Conservation (phyloP, 2,329 filamentous ascomycete genomes). For the Arachnomyces sp. region DNA sequence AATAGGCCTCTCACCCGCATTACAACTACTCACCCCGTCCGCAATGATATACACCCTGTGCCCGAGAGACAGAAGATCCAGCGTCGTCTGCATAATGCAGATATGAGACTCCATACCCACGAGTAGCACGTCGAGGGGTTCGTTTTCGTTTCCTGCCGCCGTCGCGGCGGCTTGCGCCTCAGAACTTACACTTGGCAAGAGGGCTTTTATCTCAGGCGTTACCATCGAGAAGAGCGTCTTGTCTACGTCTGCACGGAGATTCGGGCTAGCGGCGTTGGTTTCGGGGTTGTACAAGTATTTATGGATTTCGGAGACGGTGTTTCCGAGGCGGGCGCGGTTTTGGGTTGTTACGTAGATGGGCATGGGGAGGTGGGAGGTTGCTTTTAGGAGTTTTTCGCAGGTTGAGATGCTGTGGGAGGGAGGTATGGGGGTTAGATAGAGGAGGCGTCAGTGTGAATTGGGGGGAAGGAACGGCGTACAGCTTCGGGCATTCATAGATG, state of each 20-base stretch:
- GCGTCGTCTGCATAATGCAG: constrained; percentile 83
- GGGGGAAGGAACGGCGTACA: constrained; percentile 48
- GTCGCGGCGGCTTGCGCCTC: constrained; percentile 25
- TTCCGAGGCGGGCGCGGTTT: constrained; percentile 66
- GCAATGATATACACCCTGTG: constrained; percentile 80
- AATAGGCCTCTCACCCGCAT: constrained; percentile 68
- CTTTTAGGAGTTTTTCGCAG: constrained; percentile 59
- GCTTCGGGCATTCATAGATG: constrained; percentile 76
- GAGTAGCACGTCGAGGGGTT: constrained; percentile 57
- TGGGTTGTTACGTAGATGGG: constrained; percentile 85
- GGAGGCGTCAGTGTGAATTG: constrained; percentile 2
- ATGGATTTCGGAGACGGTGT: constrained; percentile 67
- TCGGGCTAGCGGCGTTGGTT: constrained; percentile 35
- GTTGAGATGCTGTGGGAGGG: constrained; percentile 49
- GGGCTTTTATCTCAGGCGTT: constrained; percentile 54
- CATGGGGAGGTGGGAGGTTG: constrained; percentile 46
- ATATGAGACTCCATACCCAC: constrained; percentile 92
- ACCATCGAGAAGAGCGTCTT: constrained; percentile 90
- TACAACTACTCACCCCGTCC: constrained; percentile 83
- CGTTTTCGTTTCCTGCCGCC: too few species aligned
- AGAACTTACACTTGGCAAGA: constrained; percentile 20
- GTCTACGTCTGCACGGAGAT: constrained; percentile 56
- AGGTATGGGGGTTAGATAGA: neutral
- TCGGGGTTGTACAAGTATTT: constrained; percentile 37
- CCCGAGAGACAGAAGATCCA: constrained; percentile 67